A percentile compares a stretch with the other conserved stretches of the same genome.
phyloP scores from a whole-genome alignment of 2,329 filamentous ascomycete genomes.

The Colletotrichum sp. region DNA sequence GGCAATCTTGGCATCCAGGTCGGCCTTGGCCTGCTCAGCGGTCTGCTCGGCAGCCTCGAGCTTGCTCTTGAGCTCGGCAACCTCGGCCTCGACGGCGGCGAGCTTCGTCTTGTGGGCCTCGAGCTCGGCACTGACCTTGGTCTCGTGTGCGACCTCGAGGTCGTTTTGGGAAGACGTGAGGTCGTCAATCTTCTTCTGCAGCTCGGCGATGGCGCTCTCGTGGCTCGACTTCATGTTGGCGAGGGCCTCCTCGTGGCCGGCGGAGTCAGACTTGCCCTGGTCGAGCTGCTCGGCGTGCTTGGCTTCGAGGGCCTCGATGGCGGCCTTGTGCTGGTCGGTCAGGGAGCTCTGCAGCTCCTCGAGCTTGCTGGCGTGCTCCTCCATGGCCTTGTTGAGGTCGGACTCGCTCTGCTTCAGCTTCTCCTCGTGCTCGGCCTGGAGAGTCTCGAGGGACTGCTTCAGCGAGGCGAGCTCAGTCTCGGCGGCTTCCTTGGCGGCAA shows the following conservation, averaged over 20 bases:
- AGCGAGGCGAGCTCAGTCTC: constrained; percentile 52
- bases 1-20: constrained; percentile 47
- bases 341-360: constrained; percentile 55
- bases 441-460: constrained; percentile 54
- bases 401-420: constrained; percentile 41
- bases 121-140: constrained; percentile 48
- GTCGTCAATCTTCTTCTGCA: constrained; percentile 62
- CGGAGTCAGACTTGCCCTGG: constrained; percentile 47
- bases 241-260: constrained; percentile 53
- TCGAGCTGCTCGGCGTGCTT: constrained; percentile 57
- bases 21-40: constrained; percentile 44
- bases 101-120: constrained; percentile 51
- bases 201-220: constrained; percentile 48
- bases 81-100: constrained; percentile 55
- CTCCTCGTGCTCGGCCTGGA: constrained; percentile 45
- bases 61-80: constrained; percentile 54
- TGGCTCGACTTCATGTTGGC: constrained; percentile 56
- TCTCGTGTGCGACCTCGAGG: constrained; percentile 49
- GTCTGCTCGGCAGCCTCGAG: constrained; percentile 53
- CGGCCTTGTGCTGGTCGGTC: constrained; percentile 53
- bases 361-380: constrained; percentile 55
- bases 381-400: constrained; percentile 41
- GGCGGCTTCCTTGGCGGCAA: constrained; percentile 52
- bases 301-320: constrained; percentile 55
- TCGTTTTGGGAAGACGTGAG: constrained; percentile 51